A percentile compares a stretch with the other conserved stretches of the same genome.
Conservation (phyloP, 768 basidiomycete genomes). For the Kwoniella dendrophila region DNA sequence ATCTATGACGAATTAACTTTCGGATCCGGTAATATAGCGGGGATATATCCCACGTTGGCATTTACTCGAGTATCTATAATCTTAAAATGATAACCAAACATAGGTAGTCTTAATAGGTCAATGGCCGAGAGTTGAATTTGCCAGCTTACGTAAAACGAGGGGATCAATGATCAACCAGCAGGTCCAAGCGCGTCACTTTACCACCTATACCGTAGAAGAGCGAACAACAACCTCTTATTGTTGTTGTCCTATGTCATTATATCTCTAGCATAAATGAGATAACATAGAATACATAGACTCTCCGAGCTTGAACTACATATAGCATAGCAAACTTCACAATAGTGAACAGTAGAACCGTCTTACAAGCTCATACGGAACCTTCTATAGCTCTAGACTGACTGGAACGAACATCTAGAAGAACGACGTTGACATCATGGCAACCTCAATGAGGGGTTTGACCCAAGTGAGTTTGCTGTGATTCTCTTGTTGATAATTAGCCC, state of each 20-base stretch:
- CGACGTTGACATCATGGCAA: conserved; percentile 66
- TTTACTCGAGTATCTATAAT: neutral
- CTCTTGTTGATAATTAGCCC: too few species aligned
- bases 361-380: neutral
- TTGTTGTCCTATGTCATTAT: neutral
- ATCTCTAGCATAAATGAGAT: neutral
- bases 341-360: too few species aligned
- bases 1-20: conserved; percentile 5
- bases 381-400: neutral
- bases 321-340: too few species aligned
- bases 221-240: neutral
- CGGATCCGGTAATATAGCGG: neutral
- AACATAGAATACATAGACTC: too few species aligned
- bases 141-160: neutral
- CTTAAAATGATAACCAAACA: too few species aligned
- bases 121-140: neutral
- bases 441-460: conserved; percentile 87
- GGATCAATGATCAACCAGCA: neutral
- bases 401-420: neutral
- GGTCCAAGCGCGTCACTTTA: conserved; percentile 7
- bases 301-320: too few species aligned
- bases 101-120: neutral
- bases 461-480: conserved; percentile 65
- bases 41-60: conserved; percentile 2
- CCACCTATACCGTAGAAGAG: neutral